Conservation (phyloP, 805 yeast genomes). For the Starmerella gropengiesseri region DNA sequence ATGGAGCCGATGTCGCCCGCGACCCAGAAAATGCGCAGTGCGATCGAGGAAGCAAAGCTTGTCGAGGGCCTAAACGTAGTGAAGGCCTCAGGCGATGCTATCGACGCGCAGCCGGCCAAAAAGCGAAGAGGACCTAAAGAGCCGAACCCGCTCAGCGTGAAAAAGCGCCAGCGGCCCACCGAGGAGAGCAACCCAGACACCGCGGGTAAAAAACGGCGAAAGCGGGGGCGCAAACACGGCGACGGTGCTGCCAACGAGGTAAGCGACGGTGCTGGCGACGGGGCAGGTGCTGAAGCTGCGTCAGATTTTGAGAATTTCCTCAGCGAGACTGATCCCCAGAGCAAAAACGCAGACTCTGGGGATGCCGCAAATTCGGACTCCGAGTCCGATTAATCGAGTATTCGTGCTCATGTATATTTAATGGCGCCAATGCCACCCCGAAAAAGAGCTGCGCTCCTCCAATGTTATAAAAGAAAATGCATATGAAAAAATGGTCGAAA, state of each 20-base stretch:
- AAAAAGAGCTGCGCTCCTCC: too few relatives aligned
- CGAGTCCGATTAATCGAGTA: too few relatives aligned
- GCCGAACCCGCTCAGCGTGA: slow-evolving; percentile 85
- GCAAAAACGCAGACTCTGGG: too few relatives aligned
- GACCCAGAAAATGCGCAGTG: slow-evolving; percentile 40
- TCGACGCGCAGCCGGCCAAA: slow-evolving; percentile 2
- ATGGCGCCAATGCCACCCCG: too few relatives aligned
- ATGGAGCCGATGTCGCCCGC: slow-evolving; percentile 86
- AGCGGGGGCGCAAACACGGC: slow-evolving; percentile 21
- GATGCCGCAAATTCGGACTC: too few relatives aligned
- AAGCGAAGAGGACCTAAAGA: slow-evolving; percentile 43
- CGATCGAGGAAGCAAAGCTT: slow-evolving; percentile 56
- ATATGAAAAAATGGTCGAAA: too few relatives aligned
- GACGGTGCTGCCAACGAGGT: not conserved
- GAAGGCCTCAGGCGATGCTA: slow-evolving; percentile 21
- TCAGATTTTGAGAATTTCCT: too few relatives aligned
- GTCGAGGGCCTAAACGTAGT: slow-evolving; percentile 67
- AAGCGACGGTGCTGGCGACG: not conserved
- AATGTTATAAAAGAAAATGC: too few relatives aligned
- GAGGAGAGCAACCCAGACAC: slow-evolving; percentile 18
- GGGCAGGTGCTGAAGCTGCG: not conserved
- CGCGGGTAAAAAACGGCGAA: slow-evolving; percentile 17
- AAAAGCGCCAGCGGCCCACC: slow-evolving; percentile 45
- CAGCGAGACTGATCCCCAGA: too few relatives aligned
- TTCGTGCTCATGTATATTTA: too few relatives aligned